Conservation (phyloP, 2,329 filamentous ascomycete genomes). For the Chalaropsis ovoidea region DNA sequence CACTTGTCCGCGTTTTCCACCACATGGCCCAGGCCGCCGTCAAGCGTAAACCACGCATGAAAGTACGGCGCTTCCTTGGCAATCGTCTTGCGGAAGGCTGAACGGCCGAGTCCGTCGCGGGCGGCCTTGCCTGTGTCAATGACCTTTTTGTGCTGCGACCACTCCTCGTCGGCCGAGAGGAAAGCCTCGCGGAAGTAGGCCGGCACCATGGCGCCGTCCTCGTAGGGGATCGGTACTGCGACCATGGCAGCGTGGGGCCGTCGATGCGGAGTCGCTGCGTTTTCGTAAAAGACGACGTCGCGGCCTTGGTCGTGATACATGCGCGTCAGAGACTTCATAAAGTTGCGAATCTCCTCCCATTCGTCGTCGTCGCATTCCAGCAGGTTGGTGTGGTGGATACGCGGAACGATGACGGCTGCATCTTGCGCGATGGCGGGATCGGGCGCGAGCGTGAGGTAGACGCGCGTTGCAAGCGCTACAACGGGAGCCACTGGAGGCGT, state of each 20-base stretch:
- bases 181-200: slow-evolving; percentile 96
- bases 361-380: slow-evolving; percentile 98
- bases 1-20: slow-evolving; percentile 78
- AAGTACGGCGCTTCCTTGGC: slow-evolving; percentile 98
- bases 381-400: slow-evolving; percentile 77
- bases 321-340: slow-evolving; percentile 91
- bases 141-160: slow-evolving; percentile 89
- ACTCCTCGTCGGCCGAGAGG: slow-evolving; percentile 77
- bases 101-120: slow-evolving; percentile 61
- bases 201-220: slow-evolving; percentile 79
- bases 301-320: slow-evolving; percentile 91
- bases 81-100: slow-evolving; percentile 70
- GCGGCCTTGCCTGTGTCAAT: slow-evolving; percentile 67
- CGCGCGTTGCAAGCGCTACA: slow-evolving; percentile 73
- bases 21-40: slow-evolving; percentile 84
- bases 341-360: slow-evolving; percentile 98
- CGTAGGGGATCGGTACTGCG: slow-evolving; percentile 79
- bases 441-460: slow-evolving; percentile 79
- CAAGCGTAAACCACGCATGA: slow-evolving; percentile 88
- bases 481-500: slow-evolving; percentile 72
- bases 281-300: slow-evolving; percentile 95
- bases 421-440: slow-evolving; percentile 78
- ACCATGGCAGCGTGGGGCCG: slow-evolving; percentile 77
- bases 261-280: slow-evolving; percentile 70
- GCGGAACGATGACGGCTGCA: slow-evolving; percentile 78